Evolutionary conservation across 1,284 basidiomycete genomes (phyloP), one percentile per base, ranked within the genome.

Genomic region (Papiliotrema laurentii): DNA sequence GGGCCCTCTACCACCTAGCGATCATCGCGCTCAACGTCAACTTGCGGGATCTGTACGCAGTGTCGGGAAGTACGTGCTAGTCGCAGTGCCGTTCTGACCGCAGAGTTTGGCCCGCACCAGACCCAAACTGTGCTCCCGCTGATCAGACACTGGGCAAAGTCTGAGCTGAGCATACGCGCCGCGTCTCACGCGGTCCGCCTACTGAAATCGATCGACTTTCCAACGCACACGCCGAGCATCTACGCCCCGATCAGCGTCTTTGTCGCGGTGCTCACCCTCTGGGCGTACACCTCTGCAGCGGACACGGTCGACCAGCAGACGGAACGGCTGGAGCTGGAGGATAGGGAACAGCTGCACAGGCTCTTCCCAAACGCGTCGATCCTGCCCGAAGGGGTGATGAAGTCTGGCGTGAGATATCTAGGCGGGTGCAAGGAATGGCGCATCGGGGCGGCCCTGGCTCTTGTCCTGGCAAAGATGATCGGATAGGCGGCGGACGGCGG

Each of bases 351-450:
- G 25, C 11, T 28, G 26, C 6, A 7, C 28, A 14, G 27, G 25
- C 18, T 31, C 19, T n/a, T n/a, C n/a, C n/a, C n/a, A n/a, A n/a
- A n/a, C n/a, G n/a, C n/a, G n/a, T n/a, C n/a, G n/a, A n/a, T n/a
- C n/a, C n/a, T n/a, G n/a, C n/a, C n/a, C n/a, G n/a, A n/a, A n/a
- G n/a, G n/a, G n/a, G n/a, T n/a, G 13, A 18, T 44, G n/a, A 33
- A 31, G 30, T 40, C 40, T 3, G 60, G 55, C 4, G 50, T 55
- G 14, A 47, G 53, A 33, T 52, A 54, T 41, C 50, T 61, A 27
- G 49, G 55, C 43, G 51, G 55, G 36, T 48, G 51, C 22, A 51
- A 45, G 49, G 54, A 55, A 16, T 61, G 60, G 60, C 44, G 58
- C 26, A 51, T 61, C 5, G 51, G 51, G 7, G 51, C 51, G 2